Evolutionary conservation across 306 rosid genomes (phyloP), one percentile per base, ranked within the genome.

Genomic region (Begonia loranthoides): DNA sequence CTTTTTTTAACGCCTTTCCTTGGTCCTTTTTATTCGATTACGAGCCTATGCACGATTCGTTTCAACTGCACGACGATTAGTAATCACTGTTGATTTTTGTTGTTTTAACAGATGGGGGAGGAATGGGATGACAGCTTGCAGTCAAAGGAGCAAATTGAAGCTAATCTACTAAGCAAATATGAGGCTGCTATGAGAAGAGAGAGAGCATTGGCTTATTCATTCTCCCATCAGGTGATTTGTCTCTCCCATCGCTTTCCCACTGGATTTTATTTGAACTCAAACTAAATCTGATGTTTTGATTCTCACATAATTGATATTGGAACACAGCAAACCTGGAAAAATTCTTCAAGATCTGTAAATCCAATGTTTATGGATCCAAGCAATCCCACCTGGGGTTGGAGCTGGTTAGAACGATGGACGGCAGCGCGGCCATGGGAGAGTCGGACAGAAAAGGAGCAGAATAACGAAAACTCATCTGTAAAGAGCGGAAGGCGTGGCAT

Each of bases 351-450:
- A 63, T 79, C 87, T 61, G 41, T 77, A 52, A 86, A 79, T 65
- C 96, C 99, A 41, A 71, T 84, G 81, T 92, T 92, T 74, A 83
- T 79, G 88, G 99, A 92, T 75, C 94, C 94, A 67, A 78, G 80
- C 51, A 86, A 86, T 70, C 99, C 99, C 44, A 56, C 80, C 34
- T 92, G 99, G 99, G 99, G 99, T 6, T 92, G 99, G 99, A 86
- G 96, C 76, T 92, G 99, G 99, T 70, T 83, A 57, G 99, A 92
- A 63, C 73, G 99, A 61, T 92, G 99, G 99, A 92, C 76, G 81
- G 96, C 96, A 44, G 86, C 93, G 11, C 73, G 81, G 34, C 76
- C 94, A 11, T 84, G 76, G 71, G 99, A 92, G 65, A 64, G 66
- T 61, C 79, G 71, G 49, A 19, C 54, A 28, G 89, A 82, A 52